Percentiles rank a stretch among this genome's conserved stretches.
These are phyloP conservation scores for Starmerella geochares DNA, from an alignment of 805 yeast species.

Conservation along the genomic window DNA sequence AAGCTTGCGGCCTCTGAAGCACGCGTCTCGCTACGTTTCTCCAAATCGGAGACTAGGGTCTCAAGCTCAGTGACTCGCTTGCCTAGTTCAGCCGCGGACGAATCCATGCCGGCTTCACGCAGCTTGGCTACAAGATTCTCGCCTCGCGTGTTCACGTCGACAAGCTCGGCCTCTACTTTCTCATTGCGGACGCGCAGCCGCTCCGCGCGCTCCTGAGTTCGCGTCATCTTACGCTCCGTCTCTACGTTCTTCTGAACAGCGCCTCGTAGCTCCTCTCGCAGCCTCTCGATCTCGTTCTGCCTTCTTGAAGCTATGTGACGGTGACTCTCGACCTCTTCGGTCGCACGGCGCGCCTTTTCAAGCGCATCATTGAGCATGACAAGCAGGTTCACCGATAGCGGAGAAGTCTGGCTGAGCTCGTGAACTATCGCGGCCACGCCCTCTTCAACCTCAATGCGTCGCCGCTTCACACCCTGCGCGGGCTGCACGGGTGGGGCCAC, in stretches of 20 bases:
- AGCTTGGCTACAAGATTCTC: slow-evolving; percentile 33
- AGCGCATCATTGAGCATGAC: slow-evolving; percentile 28
- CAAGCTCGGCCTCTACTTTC: slow-evolving; percentile 25
- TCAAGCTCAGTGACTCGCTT: slow-evolving; percentile 3
- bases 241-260: slow-evolving; percentile 41
- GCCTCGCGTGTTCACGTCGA: slow-evolving; percentile 10
- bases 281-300: slow-evolving; percentile 38
- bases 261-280: slow-evolving; percentile 38
- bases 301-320: slow-evolving; percentile 36
- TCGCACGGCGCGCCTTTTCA: slow-evolving; percentile 35
- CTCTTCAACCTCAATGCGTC: slow-evolving; percentile 15
- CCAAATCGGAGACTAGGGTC: neutral
- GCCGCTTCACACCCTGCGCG: slow-evolving; percentile 15
- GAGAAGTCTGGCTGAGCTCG: slow-evolving; percentile 7
- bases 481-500: slow-evolving; percentile 15
- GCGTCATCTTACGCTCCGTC: slow-evolving; percentile 22
- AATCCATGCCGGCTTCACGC: slow-evolving; percentile 8
- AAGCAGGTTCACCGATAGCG: slow-evolving; percentile 11
- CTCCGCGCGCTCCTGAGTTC: slow-evolving; percentile 27
- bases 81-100: neutral
- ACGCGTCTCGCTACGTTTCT: neutral
- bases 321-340: slow-evolving; percentile 41
- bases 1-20: slow-evolving; percentile 31
- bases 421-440: slow-evolving; percentile 3
- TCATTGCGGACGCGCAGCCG: slow-evolving; percentile 20